phyloP scores from a whole-genome alignment of 228 moss, liverwort and hornwort genomes.

The Sphagnum fallax region DNA sequence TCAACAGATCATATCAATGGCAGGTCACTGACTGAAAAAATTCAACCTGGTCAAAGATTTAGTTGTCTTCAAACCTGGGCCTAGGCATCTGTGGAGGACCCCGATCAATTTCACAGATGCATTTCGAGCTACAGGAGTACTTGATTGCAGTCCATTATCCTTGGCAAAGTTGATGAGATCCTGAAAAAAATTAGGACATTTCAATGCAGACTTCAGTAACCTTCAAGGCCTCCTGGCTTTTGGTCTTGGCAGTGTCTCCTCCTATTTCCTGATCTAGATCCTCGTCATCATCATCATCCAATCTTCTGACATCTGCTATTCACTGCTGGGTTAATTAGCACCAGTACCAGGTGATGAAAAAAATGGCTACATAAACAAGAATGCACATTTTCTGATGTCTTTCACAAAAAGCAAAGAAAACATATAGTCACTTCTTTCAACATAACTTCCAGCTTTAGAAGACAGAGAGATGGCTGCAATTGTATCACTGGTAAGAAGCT shows the following conservation, averaged over 20 bases:
- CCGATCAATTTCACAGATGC: conserved; percentile 88
- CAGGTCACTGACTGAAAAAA: neutral
- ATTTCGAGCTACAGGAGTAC: conserved; percentile 81
- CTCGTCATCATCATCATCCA: conserved; percentile 17
- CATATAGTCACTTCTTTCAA: conserved; percentile 29
- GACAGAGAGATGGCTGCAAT: conserved; percentile 18
- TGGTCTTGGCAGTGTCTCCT: conserved; percentile 11
- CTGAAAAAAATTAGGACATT: conserved; percentile 14
- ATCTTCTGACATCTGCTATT: conserved; percentile 27
- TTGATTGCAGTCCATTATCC: conserved; percentile 79
- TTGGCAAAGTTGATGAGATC: conserved; percentile 86
- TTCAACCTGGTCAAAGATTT: neutral
- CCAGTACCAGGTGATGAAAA: conserved; percentile 10
- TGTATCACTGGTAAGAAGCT: conserved; percentile 63
- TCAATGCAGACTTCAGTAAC: neutral
- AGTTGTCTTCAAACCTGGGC: conserved; percentile 29
- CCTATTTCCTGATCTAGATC: conserved; percentile 19
- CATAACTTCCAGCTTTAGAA: neutral
- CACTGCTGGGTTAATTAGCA: conserved; percentile 6
- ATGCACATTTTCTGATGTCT: neutral
- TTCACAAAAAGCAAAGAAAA: neutral
- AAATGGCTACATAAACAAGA: conserved; percentile 1
- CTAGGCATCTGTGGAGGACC: conserved; percentile 76
- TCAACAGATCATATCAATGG: too few species aligned
- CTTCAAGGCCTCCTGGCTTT: conserved; percentile 11